A percentile compares a stretch with the other conserved stretches of the same genome.
phyloP scores from a whole-genome alignment of 805 yeast genomes.

The Saturnispora ahearnii region DNA sequence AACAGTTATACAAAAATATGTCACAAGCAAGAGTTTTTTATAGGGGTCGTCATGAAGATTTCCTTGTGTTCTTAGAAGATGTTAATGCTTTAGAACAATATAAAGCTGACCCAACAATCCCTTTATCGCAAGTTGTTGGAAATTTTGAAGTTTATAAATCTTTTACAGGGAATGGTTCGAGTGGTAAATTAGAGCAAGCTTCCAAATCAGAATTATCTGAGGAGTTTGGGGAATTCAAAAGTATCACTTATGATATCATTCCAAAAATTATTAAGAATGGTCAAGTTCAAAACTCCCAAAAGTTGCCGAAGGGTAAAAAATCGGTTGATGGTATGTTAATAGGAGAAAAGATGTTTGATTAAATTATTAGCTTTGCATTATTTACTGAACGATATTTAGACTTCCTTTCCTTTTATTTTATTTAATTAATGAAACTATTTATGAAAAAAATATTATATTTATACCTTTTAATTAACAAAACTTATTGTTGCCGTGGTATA shows the following conservation, averaged over 20 bases:
- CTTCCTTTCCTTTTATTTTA: not conserved
- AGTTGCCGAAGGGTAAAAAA: not conserved
- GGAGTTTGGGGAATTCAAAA: slow-evolving; percentile 56
- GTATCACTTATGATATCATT: slow-evolving; percentile 44
- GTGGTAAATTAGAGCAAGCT: slow-evolving; percentile 66
- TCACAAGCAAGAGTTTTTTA: slow-evolving; percentile 44
- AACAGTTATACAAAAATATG: not conserved
- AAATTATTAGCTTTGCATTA: not conserved
- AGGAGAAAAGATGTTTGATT: not conserved
- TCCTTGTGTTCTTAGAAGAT: slow-evolving; percentile 56
- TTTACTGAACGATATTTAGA: not conserved
- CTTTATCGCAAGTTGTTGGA: slow-evolving; percentile 54
- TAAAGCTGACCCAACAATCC: slow-evolving; percentile 41
- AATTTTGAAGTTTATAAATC: slow-evolving; percentile 57
- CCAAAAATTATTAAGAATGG: slow-evolving; percentile 55
- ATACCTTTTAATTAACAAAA: too few species aligned
- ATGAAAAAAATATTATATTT: not conserved
- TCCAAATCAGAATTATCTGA: slow-evolving; percentile 52
- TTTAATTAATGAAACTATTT: not conserved
- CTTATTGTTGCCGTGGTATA: too few species aligned
- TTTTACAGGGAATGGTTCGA: slow-evolving; percentile 51
- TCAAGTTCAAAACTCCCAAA: slow-evolving; percentile 30
- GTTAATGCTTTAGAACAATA: slow-evolving; percentile 39
- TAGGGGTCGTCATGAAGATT: slow-evolving; percentile 58
- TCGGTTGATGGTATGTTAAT: slow-evolving; percentile 6